A percentile compares a stretch with the other conserved stretches of the same genome.
These are phyloP conservation scores for Thecamonas trahens DNA, from an alignment of 78 protist species.

Conservation along the genomic window DNA sequence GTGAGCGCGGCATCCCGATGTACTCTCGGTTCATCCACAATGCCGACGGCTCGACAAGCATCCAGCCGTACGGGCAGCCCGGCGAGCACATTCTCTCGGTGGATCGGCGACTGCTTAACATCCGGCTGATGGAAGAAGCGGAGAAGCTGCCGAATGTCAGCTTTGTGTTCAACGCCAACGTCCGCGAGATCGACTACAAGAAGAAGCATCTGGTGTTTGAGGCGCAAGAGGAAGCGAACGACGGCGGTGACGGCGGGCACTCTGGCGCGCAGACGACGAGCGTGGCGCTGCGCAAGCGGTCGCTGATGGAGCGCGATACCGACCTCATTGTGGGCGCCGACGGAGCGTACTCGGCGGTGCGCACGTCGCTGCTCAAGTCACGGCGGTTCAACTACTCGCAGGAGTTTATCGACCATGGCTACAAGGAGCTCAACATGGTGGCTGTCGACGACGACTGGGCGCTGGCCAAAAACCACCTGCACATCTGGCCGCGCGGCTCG, in stretches of 20 bases:
- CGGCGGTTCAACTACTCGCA: constrained; percentile 14
- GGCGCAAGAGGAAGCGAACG: too few species aligned
- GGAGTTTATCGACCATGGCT: constrained; percentile 28
- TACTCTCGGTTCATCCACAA: constrained; percentile 31
- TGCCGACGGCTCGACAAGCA: background rate
- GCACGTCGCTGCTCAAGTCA: background rate
- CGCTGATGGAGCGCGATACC: background rate
- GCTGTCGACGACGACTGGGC: background rate
- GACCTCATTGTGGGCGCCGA: constrained; percentile 31
- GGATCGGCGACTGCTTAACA: constrained; percentile 35
- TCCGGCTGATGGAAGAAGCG: constrained; percentile 15
- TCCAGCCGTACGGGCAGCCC: constrained; percentile 13
- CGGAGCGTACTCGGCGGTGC: constrained; percentile 29
- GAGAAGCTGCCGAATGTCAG: constrained; percentile 23
- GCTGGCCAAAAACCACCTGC: constrained; percentile 40
- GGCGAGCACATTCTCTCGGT: constrained; percentile 25
- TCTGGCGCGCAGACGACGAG: background rate
- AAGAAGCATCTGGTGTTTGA: background rate
- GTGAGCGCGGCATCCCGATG: constrained; percentile 23
- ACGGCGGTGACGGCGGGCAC: background rate
- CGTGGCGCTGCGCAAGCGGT: too few species aligned
- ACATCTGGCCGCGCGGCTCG: constrained; percentile 85
- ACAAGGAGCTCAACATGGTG: constrained; percentile 19
- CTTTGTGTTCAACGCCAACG: constrained; percentile 16
- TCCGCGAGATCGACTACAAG: background rate